These are phyloP conservation scores for Boletales sp. DNA, from an alignment of 768 basidiomycete genomes.

Conservation along the genomic window DNA sequence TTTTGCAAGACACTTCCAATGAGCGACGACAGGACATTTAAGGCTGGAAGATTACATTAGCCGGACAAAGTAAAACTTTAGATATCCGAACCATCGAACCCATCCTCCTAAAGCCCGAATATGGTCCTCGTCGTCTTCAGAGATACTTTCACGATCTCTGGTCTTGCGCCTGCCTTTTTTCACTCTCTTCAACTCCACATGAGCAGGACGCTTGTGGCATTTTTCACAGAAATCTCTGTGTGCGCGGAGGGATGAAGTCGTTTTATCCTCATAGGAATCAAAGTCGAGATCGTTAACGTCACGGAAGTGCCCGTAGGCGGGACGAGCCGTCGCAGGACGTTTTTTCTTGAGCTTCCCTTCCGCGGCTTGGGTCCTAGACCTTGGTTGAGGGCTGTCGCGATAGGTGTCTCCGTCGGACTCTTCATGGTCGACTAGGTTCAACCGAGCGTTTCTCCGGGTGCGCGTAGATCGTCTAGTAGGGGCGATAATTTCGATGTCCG, in stretches of 20 bases:
- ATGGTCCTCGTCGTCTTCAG: constrained; percentile 47
- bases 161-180: constrained; percentile 40
- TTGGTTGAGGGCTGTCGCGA: constrained; percentile 22
- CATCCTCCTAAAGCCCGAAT: constrained; percentile 65
- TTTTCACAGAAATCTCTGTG: constrained; percentile 72
- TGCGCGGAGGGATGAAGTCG: constrained; percentile 47
- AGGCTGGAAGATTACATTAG: constrained; percentile 42
- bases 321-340: constrained; percentile 37
- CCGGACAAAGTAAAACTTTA: background rate
- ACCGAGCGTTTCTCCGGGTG: constrained; percentile 35
- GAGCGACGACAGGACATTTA: constrained; percentile 71
- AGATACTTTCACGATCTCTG: constrained; percentile 43
- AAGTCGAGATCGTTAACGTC: constrained; percentile 37
- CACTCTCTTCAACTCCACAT: constrained; percentile 45
- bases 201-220: constrained; percentile 59
- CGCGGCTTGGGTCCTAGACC: constrained; percentile 1
- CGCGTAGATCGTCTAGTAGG: constrained; percentile 49
- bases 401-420: constrained; percentile 36
- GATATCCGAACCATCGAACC: constrained; percentile 69
- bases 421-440: constrained; percentile 30
- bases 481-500: constrained; percentile 19
- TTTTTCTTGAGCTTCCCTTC: constrained; percentile 23
- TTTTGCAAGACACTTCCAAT: constrained; percentile 70
- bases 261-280: constrained; percentile 52
- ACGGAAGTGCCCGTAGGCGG: constrained; percentile 49